Percentiles rank a stretch among this genome's conserved stretches.
These are phyloP conservation scores for Echites panduratus DNA, from an alignment of 257 asterid genomes.

Conservation along the genomic window DNA sequence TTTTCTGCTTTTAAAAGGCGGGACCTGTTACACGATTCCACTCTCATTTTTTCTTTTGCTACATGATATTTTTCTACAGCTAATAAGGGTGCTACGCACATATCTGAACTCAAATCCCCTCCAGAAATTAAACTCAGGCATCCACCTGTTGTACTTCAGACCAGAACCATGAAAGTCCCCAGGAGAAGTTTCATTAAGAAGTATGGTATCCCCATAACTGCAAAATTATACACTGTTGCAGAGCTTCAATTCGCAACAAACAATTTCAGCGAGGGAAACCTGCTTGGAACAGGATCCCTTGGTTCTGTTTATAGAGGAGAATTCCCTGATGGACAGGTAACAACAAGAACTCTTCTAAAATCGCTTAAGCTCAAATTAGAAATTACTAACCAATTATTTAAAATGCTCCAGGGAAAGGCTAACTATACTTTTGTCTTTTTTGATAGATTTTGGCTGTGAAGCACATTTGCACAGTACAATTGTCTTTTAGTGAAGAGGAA, in stretches of 20 bases:
- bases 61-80: constrained; percentile 37
- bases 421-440: constrained; percentile 14
- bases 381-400: not conserved
- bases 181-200: constrained; percentile 49
- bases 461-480: constrained; percentile 52
- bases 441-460: constrained; percentile 69
- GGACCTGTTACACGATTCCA: not conserved
- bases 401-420: not conserved
- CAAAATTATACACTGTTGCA: constrained; percentile 51
- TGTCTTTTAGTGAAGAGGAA: constrained; percentile 73
- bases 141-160: constrained; percentile 55
- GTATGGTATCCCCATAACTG: constrained; percentile 37
- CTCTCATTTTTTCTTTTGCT: constrained; percentile 5
- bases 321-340: constrained; percentile 78
- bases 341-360: not conserved
- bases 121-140: constrained; percentile 50
- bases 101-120: constrained; percentile 47
- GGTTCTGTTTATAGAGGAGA: constrained; percentile 85
- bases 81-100: constrained; percentile 39
- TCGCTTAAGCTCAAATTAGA: not conserved
- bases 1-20: not conserved
- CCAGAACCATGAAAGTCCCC: constrained; percentile 40
- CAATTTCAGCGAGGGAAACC: constrained; percentile 57
- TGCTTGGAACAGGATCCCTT: constrained; percentile 84
- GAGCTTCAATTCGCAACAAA: constrained; percentile 87